These are phyloP conservation scores for Wallacemonas sp. DNA, from an alignment of 208 protist genomes.

Conservation along the genomic window DNA sequence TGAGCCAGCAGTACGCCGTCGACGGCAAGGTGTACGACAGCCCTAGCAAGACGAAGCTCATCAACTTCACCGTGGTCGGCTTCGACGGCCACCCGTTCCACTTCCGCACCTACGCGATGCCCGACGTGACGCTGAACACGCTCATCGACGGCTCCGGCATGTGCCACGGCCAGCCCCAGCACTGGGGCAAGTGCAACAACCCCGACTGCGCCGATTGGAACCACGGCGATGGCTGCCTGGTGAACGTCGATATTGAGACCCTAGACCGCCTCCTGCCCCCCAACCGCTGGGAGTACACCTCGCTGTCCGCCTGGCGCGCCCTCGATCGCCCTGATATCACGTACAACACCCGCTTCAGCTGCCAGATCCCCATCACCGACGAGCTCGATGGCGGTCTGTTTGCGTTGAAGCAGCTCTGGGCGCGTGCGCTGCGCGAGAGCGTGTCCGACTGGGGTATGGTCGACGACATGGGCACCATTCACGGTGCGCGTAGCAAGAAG, in stretches of 20 bases:
- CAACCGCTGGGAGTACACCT: conserved; percentile 91
- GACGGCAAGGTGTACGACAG: conserved; percentile 80
- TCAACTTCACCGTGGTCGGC: conserved; percentile 85
- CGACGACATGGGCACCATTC: conserved; percentile 73
- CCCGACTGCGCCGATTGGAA: conserved; percentile 88
- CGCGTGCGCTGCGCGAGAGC: conserved; percentile 75
- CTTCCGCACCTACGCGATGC: conserved; percentile 88
- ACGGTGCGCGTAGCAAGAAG: conserved; percentile 67
- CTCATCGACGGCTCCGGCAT: conserved; percentile 91
- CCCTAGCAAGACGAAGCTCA: conserved; percentile 74
- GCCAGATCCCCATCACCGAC: conserved; percentile 84
- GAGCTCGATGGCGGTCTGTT: conserved; percentile 88
- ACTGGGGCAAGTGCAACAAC: conserved; percentile 92
- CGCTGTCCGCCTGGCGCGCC: conserved; percentile 71
- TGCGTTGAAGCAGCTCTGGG: conserved; percentile 87
- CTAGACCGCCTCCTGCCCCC: conserved; percentile 81
- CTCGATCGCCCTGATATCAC: conserved; percentile 84
- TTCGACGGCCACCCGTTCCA: conserved; percentile 91
- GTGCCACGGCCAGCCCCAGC: conserved; percentile 79
- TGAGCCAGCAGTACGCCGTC: conserved; percentile 85
- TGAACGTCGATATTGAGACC: conserved; percentile 92
- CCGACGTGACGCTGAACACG: conserved; percentile 89
- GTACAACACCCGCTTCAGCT: conserved; percentile 91
- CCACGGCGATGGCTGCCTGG: conserved; percentile 88
- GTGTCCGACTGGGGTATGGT: conserved; percentile 79